Conservation (phyloP, 129 eudicot genomes). For the Flaveria trinervia region DNA sequence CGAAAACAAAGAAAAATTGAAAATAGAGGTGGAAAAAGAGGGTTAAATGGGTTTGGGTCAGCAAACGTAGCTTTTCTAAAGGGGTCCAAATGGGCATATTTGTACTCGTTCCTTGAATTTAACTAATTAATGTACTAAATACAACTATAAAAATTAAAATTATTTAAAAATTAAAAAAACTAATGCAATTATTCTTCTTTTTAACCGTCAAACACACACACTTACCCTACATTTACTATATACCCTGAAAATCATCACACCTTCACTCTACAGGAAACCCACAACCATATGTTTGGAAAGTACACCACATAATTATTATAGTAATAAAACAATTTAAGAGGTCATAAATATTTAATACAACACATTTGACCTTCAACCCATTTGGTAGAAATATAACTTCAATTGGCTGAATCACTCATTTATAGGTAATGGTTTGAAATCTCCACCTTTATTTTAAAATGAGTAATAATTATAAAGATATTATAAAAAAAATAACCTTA, state of each 20-base stretch:
- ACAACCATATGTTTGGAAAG: too few species aligned
- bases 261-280: too few species aligned
- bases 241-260: too few species aligned
- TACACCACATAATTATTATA: neutral
- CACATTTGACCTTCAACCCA: neutral
- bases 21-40: neutral
- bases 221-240: too few species aligned
- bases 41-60: neutral
- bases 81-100: neutral
- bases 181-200: too few species aligned
- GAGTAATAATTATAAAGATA: neutral
- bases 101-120: neutral
- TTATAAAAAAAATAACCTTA: slow-evolving; percentile 50
- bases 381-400: neutral
- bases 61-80: neutral
- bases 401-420: neutral
- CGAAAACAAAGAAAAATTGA: neutral
- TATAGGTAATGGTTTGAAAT: neutral
- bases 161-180: neutral
- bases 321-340: neutral
- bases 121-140: neutral
- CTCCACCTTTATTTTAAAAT: neutral
- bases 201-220: too few species aligned
- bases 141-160: neutral
- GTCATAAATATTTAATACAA: neutral